A percentile compares a stretch with the other conserved stretches of the same genome.
phyloP scores from a whole-genome alignment of 352 stramenopile genomes.

The Pilasporangium apinafurcum region DNA sequence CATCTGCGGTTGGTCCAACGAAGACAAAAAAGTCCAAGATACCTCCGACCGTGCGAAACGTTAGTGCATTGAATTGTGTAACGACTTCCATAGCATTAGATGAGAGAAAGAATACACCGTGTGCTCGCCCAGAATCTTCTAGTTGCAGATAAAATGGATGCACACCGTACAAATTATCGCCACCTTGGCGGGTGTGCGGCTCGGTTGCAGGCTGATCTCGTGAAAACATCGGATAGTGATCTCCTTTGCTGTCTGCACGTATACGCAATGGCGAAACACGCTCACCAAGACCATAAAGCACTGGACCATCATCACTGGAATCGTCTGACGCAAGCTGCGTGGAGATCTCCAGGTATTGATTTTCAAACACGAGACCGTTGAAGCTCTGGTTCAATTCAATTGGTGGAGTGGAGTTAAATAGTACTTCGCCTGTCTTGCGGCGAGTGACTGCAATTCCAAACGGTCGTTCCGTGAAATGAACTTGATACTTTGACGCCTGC shows the following conservation, averaged over 20 bases:
- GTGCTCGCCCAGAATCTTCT: conserved; percentile 27
- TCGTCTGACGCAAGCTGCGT: conserved; percentile 40
- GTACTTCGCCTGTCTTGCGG: conserved; percentile 38
- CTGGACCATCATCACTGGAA: conserved; percentile 8
- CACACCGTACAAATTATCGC: conserved; percentile 74
- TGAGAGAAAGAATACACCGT: conserved; percentile 76
- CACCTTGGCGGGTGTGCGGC: conserved; percentile 21
- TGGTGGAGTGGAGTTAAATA: conserved; percentile 83
- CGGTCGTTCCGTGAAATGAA: conserved; percentile 56
- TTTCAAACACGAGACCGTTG: conserved; percentile 72
- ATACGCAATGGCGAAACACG: conserved; percentile 36
- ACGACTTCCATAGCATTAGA: conserved; percentile 87
- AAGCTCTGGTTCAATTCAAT: conserved; percentile 28
- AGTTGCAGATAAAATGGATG: conserved; percentile 78
- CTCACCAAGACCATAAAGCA: conserved; percentile 76
- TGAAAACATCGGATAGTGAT: conserved; percentile 72
- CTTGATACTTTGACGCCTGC: conserved; percentile 19
- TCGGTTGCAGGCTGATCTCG: conserved; percentile 13
- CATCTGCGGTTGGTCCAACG: conserved; percentile 33
- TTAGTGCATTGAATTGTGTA: conserved; percentile 49
- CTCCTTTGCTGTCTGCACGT: conserved; percentile 29
- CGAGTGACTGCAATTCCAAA: conserved; percentile 72
- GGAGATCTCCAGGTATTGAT: conserved; percentile 86
- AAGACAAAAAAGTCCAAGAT: conserved; percentile 83
- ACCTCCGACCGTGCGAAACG: conserved; percentile 73